A percentile compares a stretch with the other conserved stretches of the same genome.
Evolutionary conservation across 2,329 filamentous ascomycete genomes (phyloP).

Genomic region (Harringtonia lauricola): DNA sequence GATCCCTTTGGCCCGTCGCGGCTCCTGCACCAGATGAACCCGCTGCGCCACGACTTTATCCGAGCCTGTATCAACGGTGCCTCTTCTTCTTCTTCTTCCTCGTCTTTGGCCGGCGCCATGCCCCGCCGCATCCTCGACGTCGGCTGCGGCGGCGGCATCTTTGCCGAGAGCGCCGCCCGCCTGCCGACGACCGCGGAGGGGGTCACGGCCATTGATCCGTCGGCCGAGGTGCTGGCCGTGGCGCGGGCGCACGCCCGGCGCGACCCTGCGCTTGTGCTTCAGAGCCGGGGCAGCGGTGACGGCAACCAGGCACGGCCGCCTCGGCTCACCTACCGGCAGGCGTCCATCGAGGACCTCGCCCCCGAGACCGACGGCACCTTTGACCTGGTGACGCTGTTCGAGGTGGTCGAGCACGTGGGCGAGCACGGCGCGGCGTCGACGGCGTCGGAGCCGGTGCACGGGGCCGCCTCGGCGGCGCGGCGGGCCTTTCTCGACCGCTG

Average conservation of each 20-base stretch:
- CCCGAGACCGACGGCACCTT: conserved; percentile 29
- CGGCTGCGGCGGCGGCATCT: conserved; percentile 93
- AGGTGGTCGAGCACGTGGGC: conserved; percentile 83
- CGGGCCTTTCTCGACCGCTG: conserved; percentile 62
- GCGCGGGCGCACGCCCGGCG: conserved; percentile 65
- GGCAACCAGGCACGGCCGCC: no score
- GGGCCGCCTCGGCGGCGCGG: no score
- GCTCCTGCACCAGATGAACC: conserved; percentile 95
- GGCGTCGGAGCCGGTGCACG: no score
- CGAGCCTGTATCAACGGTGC: conserved; percentile 48
- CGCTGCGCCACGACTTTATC: conserved; percentile 89
- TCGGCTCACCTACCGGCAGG: conserved; percentile 59
- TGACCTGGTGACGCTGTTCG: conserved; percentile 80
- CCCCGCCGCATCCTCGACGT: conserved; percentile 59
- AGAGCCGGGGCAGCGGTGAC: no score
- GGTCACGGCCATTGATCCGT: conserved; percentile 72
- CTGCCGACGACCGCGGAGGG: conserved; percentile 47
- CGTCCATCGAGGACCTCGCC: conserved; percentile 59
- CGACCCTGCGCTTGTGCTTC: conserved; percentile 60
- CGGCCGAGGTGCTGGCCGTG: conserved; percentile 59
- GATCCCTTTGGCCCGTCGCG: conserved; percentile 87
- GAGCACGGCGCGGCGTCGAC: no score
- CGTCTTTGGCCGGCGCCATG: no score
- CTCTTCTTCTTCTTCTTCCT: no score
- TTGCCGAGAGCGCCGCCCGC: conserved; percentile 76